Evolutionary conservation across 805 yeast genomes (phyloP).

Genomic region (Wickerhamomyces hampshirensis): DNA sequence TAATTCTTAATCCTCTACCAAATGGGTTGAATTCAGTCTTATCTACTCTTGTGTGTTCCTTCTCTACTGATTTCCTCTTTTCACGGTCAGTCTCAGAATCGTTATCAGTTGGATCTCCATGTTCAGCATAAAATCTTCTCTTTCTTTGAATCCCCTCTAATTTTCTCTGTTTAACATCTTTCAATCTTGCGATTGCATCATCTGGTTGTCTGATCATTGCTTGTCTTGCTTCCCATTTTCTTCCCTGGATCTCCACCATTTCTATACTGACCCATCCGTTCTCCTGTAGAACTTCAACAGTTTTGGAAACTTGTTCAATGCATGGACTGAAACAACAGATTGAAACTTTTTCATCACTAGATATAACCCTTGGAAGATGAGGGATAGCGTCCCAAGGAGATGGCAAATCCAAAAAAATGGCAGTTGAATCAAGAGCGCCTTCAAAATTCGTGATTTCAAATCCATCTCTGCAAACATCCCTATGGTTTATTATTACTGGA

Average conservation of each 20-base stretch:
- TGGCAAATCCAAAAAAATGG: constrained; percentile 87
- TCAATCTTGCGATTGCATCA: constrained; percentile 74
- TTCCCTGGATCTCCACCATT: constrained; percentile 86
- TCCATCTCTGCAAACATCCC: constrained; percentile 91
- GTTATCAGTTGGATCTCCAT: constrained; percentile 19
- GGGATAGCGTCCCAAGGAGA: constrained; percentile 97
- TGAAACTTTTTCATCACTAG: constrained; percentile 49
- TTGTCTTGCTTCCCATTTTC: constrained; percentile 84
- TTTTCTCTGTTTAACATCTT: constrained; percentile 74
- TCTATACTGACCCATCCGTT: constrained; percentile 84
- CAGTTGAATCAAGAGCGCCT: constrained; percentile 51
- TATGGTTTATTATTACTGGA: constrained; percentile 65
- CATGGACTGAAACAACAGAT: constrained; percentile 98
- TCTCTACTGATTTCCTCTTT: constrained; percentile 21
- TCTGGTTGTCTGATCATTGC: constrained; percentile 78
- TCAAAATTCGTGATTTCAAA: constrained; percentile 48
- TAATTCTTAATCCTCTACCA: constrained; percentile 81
- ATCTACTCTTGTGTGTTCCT: constrained; percentile 27
- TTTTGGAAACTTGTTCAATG: constrained; percentile 90
- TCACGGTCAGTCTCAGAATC: constrained; percentile 22
- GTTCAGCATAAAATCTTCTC: constrained; percentile 27
- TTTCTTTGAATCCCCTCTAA: constrained; percentile 58
- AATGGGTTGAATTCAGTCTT: constrained; percentile 78
- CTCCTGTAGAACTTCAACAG: constrained; percentile 67
- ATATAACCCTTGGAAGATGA: constrained; percentile 53